Conservation (phyloP, 257 asterid species). For the Salvia splendens region DNA sequence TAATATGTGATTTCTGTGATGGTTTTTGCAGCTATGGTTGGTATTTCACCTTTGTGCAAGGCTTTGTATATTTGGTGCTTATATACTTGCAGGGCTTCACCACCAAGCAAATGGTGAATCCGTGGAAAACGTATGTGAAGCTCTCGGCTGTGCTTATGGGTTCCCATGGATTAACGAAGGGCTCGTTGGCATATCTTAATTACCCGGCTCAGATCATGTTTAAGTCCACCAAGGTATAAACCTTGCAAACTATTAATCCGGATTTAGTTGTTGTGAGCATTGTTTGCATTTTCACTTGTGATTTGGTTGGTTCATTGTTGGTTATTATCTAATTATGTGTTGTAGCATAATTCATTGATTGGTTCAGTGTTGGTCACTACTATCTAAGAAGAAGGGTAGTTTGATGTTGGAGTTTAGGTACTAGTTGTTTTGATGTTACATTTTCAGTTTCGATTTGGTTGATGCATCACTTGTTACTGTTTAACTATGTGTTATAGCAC, state of each 20-base stretch:
- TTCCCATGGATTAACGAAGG: constrained; percentile 91
- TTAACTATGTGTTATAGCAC: neutral
- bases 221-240: constrained; percentile 88
- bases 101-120: constrained; percentile 92
- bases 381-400: too few species aligned
- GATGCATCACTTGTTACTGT: neutral
- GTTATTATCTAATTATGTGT: neutral
- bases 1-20: neutral
- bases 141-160: constrained; percentile 96
- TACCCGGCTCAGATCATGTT: constrained; percentile 98
- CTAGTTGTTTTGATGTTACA: neutral
- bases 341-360: neutral
- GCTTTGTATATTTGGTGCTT: constrained; percentile 78
- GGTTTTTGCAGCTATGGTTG: constrained; percentile 77
- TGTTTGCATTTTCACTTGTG: neutral
- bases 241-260: neutral
- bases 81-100: constrained; percentile 82
- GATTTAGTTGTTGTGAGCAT: neutral
- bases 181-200: constrained; percentile 88
- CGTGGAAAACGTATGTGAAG: constrained; percentile 84
- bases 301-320: neutral
- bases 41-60: constrained; percentile 94
- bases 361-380: too few species aligned
- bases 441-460: neutral
- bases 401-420: too few species aligned